A percentile compares a stretch with the other conserved stretches of the same genome.
Evolutionary conservation across 768 basidiomycete species (phyloP).

Genomic region (Gymnopilus junonius): DNA sequence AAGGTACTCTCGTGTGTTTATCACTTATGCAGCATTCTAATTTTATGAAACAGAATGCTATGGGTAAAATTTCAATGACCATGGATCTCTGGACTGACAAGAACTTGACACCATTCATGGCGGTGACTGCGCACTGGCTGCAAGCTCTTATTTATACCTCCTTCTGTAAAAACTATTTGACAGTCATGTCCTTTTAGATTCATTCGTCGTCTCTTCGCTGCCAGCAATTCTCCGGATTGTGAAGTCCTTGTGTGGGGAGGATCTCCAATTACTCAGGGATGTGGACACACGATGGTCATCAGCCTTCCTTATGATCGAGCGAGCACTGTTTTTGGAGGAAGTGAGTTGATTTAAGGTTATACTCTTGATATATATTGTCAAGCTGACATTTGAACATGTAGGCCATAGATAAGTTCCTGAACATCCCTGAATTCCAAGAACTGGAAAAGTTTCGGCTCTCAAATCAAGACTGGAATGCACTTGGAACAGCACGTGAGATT

Average conservation of each 20-base stretch:
- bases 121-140: constrained; percentile 45
- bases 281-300: constrained; percentile 36
- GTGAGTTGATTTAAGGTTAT: constrained; percentile 20
- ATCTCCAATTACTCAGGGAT: constrained; percentile 33
- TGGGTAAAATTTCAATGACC: background rate
- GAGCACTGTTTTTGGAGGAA: constrained; percentile 16
- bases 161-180: background rate
- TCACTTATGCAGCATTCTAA: background rate
- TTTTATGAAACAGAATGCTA: background rate
- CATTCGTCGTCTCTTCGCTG: constrained; percentile 15
- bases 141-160: constrained; percentile 10
- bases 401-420: background rate
- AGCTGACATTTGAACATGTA: background rate
- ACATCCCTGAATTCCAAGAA: constrained; percentile 22
- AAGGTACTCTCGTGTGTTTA: background rate
- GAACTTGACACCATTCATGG: constrained; percentile 40
- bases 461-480: constrained; percentile 28
- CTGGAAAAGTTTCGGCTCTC: constrained; percentile 24
- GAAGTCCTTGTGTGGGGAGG: background rate
- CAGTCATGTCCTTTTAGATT: background rate
- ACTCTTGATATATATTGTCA: constrained; percentile 3
- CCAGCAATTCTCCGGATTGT: constrained; percentile 11
- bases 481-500: constrained; percentile 24
- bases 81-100: constrained; percentile 33
- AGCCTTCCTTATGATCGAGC: constrained; percentile 32